These are phyloP conservation scores for Kluyveromyces wickerhamii DNA, from an alignment of 805 yeast species.

Conservation along the genomic window DNA sequence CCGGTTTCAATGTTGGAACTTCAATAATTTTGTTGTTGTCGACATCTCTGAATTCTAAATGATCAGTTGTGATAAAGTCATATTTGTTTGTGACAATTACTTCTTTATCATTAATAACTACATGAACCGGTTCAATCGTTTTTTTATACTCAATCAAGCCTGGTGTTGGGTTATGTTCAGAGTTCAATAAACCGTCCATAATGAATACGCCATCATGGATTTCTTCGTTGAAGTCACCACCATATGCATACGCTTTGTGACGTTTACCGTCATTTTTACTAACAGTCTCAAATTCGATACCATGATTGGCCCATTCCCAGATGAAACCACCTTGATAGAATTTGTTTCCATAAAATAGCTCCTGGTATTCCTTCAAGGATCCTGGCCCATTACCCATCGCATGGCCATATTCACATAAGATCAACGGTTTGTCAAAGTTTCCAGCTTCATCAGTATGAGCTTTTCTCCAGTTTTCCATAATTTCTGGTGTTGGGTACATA, in stretches of 20 bases:
- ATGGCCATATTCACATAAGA: conserved; percentile 3
- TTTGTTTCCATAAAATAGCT: not conserved
- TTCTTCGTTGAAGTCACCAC: conserved; percentile 3
- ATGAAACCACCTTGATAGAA: conserved; percentile 3
- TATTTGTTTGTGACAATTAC: conserved; percentile 1
- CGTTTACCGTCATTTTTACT: not conserved
- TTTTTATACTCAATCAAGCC: conserved; percentile 1
- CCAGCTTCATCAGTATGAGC: not conserved
- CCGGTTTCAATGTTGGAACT: not conserved
- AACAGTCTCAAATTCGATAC: conserved; percentile 1
- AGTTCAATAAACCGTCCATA: conserved; percentile 2
- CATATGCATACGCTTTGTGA: conserved; percentile 1
- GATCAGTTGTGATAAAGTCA: conserved; percentile 1
- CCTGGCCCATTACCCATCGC: conserved; percentile 4
- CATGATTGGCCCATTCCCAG: conserved; percentile 5
- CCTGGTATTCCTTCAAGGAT: conserved; percentile 2
- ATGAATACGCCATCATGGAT: conserved; percentile 2
- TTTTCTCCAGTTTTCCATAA: conserved; percentile 3
- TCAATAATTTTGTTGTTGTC: not conserved
- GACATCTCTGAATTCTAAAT: not conserved
- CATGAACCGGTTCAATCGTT: not conserved
- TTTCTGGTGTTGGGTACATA: conserved; percentile 3
- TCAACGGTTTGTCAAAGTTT: conserved; percentile 2
- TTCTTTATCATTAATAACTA: not conserved
- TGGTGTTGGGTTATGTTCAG: conserved; percentile 1